Conservation (phyloP, 768 basidiomycete genomes). For the Macrolepiota albuminosa region DNA sequence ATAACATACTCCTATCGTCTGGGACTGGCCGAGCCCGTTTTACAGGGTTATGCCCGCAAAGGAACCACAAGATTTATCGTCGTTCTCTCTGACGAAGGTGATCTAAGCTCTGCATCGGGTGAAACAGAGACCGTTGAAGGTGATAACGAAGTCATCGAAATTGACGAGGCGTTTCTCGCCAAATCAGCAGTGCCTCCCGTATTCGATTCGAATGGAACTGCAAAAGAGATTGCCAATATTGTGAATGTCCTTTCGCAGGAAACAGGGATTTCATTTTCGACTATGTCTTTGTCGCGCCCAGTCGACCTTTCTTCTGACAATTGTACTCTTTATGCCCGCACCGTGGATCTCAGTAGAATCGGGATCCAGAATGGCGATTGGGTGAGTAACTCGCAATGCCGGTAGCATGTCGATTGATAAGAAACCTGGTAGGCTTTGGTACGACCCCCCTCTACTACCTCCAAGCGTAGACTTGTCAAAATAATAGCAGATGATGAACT, state of each 20-base stretch:
- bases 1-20: conserved; percentile 38
- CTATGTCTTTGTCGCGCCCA: conserved; percentile 27
- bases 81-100: conserved; percentile 24
- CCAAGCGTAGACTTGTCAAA: conserved; percentile 48
- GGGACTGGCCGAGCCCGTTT: conserved; percentile 62
- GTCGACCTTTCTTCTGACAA: conserved; percentile 39
- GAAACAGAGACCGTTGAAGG: conserved; percentile 13
- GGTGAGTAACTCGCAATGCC: conserved; percentile 36
- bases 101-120: conserved; percentile 12
- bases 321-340: conserved; percentile 54
- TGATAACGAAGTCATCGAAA: conserved; percentile 52
- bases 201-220: conserved; percentile 14
- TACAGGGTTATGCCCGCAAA: conserved; percentile 57
- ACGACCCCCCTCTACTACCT: conserved; percentile 28
- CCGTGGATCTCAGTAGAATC: conserved; percentile 57
- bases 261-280: conserved; percentile 19
- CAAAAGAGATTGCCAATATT: conserved; percentile 3
- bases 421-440: conserved; percentile 44
- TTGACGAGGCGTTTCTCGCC: conserved; percentile 68
- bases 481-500: conserved; percentile 48
- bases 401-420: conserved; percentile 7
- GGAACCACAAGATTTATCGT: conserved; percentile 52
- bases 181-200: conserved; percentile 35
- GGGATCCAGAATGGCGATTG: conserved; percentile 75
- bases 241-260: conserved; percentile 6